phyloP scores from a whole-genome alignment of 2,329 filamentous ascomycete genomes.

The Trichoderma oligosporum region DNA sequence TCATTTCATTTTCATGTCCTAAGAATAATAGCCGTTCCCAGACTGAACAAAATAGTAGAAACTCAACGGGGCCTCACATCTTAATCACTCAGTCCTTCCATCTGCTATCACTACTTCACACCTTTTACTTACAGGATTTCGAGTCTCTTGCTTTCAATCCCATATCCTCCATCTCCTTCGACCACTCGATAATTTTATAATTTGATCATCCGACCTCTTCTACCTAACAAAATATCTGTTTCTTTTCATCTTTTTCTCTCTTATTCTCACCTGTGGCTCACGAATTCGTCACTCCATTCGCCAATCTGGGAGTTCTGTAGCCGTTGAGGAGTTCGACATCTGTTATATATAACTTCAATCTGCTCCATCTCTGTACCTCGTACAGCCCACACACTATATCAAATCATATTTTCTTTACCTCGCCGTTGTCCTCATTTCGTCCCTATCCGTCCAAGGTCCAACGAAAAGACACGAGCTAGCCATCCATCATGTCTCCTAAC shows the following conservation, averaged over 20 bases:
- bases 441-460: background rate
- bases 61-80: background rate
- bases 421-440: background rate
- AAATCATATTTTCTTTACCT: background rate
- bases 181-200: background rate
- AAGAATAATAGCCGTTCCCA: background rate
- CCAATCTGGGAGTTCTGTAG: background rate
- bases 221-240: background rate
- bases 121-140: slow-evolving; percentile 1
- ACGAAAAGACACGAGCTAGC: slow-evolving; percentile 1
- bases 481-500: slow-evolving; percentile 48
- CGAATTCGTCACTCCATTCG: background rate
- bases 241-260: background rate
- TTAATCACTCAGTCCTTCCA: background rate
- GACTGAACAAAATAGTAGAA: background rate
- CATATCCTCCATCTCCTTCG: background rate
- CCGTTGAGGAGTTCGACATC: background rate
- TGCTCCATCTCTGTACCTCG: background rate
- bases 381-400: background rate
- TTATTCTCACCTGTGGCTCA: background rate
- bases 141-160: background rate
- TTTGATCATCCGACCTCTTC: background rate
- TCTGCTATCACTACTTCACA: background rate
- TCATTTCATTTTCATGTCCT: background rate
- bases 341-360: background rate